Conservation (phyloP, 2,329 filamentous ascomycete species). For the Lasiodiplodia sp. region DNA sequence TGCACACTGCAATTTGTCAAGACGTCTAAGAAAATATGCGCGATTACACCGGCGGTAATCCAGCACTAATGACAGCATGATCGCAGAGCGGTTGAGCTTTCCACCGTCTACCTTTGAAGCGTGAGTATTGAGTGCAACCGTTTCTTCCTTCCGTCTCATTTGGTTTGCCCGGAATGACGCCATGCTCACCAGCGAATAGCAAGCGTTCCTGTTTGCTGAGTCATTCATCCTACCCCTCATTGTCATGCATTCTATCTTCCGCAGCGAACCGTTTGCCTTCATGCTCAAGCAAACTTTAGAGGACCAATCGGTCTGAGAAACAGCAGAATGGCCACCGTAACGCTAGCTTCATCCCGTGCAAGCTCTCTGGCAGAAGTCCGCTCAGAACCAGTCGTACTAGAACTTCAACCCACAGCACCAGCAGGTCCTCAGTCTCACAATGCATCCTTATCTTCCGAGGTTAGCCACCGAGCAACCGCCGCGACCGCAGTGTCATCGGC, state of each 20-base stretch:
- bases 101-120: not conserved
- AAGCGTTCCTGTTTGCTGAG: not conserved
- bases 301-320: not conserved
- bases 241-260: not conserved
- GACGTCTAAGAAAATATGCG: too few species aligned
- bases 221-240: not conserved
- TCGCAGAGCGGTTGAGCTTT: not conserved
- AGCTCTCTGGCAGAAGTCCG: not conserved
- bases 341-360: not conserved
- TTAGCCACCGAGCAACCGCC: not conserved
- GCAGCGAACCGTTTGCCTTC: too few species aligned
- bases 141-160: not conserved
- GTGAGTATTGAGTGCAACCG: not conserved
- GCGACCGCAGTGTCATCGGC: not conserved
- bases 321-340: not conserved
- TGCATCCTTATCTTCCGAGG: not conserved
- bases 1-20: too few species aligned
- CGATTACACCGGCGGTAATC: too few species aligned
- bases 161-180: not conserved
- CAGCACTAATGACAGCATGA: not conserved
- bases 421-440: not conserved
- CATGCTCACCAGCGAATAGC: not conserved
- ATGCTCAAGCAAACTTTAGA: not conserved
- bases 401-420: not conserved
- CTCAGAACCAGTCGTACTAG: not conserved